phyloP scores from a whole-genome alignment of 202 grass and related monocot species.

The Zizania palustris region DNA sequence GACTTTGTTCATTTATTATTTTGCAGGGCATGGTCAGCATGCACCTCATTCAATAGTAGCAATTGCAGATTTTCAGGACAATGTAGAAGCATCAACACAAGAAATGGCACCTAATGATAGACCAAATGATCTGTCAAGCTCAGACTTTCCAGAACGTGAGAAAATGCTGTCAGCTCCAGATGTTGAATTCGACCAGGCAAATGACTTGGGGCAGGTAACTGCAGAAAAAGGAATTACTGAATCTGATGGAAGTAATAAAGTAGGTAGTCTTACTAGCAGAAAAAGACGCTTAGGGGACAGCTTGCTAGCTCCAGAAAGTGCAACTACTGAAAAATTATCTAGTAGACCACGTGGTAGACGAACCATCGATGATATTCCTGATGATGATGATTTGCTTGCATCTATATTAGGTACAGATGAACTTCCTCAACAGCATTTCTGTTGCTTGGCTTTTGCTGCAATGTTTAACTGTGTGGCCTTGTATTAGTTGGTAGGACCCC shows the following conservation, averaged over 20 bases:
- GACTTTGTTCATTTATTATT: conserved; percentile 6
- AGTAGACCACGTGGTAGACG: conserved; percentile 62
- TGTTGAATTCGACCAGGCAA: conserved; percentile 48
- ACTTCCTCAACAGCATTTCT: conserved; percentile 32
- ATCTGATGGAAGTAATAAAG: conserved; percentile 91
- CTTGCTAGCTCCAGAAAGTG: conserved; percentile 60
- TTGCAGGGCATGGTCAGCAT: conserved; percentile 44
- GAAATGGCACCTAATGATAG: conserved; percentile 46
- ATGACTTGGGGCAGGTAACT: conserved; percentile 79
- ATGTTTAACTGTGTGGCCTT: conserved; percentile 45
- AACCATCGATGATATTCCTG: conserved; percentile 57
- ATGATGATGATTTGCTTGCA: conserved; percentile 87
- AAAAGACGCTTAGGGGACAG: conserved; percentile 81
- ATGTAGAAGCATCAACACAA: conserved; percentile 42
- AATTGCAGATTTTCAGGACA: conserved; percentile 47
- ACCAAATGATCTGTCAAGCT: conserved; percentile 43
- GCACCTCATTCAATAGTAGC: conserved; percentile 39
- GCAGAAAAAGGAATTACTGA: conserved; percentile 77
- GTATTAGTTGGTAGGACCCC: conserved; percentile 81
- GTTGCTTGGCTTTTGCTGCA: conserved; percentile 27
- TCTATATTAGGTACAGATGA: conserved; percentile 82
- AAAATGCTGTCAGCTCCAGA: conserved; percentile 75
- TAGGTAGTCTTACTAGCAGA: conserved; percentile 69
- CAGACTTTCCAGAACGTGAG: conserved; percentile 76
- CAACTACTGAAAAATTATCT: conserved; percentile 66